phyloP scores from a whole-genome alignment of 2,329 filamentous ascomycete species.

The Falciphora oryzae region DNA sequence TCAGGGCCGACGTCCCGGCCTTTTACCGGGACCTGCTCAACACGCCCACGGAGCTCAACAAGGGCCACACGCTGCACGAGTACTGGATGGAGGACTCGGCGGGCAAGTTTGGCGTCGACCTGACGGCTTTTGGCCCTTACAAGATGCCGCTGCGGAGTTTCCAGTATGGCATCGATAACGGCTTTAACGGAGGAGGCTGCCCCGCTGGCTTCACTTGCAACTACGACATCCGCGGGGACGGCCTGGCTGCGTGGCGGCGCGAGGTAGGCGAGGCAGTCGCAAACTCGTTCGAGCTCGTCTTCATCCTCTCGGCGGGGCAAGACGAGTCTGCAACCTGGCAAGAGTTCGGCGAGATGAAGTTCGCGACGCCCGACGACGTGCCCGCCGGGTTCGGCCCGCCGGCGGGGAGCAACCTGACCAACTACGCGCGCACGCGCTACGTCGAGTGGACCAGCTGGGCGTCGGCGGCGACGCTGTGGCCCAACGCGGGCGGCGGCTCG shows the following conservation, averaged over 20 bases:
- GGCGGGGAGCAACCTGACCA: constrained; percentile 30
- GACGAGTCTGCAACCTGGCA: constrained; percentile 52
- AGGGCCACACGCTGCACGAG: constrained; percentile 47
- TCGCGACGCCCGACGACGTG: constrained; percentile 39
- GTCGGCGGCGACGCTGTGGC: constrained; percentile 44
- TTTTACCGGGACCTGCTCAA: constrained; percentile 48
- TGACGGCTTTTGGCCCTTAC: constrained; percentile 48
- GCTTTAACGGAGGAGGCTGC: constrained; percentile 43
- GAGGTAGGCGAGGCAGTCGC: constrained; percentile 46
- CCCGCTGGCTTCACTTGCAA: constrained; percentile 36
- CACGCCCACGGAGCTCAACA: constrained; percentile 41
- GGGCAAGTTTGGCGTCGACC: constrained; percentile 45
- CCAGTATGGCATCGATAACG: constrained; percentile 44
- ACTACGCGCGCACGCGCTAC: constrained; percentile 44
- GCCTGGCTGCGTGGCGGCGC: constrained; percentile 40
- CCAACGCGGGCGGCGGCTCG: constrained; percentile 45
- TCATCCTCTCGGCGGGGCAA: constrained; percentile 48
- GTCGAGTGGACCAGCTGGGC: constrained; percentile 50
- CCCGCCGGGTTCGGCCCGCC: constrained; percentile 45
- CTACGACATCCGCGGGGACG: constrained; percentile 42
- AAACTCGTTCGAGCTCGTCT: constrained; percentile 42
- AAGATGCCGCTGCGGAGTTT: constrained; percentile 39
- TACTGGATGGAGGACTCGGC: constrained; percentile 53
- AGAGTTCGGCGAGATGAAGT: constrained; percentile 51
- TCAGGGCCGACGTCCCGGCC: constrained; percentile 39